Evolutionary conservation across 768 basidiomycete genomes (phyloP).

Genomic region (Mycena epipterygia): DNA sequence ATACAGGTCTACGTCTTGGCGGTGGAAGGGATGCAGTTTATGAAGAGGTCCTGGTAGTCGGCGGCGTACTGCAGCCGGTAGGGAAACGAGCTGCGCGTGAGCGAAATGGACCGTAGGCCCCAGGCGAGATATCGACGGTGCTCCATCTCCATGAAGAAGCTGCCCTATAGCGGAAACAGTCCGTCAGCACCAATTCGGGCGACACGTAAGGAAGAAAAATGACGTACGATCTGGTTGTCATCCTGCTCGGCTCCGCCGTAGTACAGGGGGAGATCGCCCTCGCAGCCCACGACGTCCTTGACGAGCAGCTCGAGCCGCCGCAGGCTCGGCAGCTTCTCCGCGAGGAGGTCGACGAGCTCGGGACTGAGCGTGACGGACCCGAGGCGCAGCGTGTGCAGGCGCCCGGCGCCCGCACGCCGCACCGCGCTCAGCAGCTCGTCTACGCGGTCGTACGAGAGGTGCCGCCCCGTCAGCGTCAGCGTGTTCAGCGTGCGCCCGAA

Average conservation of each 20-base stretch:
- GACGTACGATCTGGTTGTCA: slow-evolving; percentile 42
- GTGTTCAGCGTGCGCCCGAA: slow-evolving; percentile 52
- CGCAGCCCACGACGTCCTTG: slow-evolving; percentile 51
- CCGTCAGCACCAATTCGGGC: not conserved
- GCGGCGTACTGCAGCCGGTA: slow-evolving; percentile 46
- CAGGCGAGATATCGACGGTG: slow-evolving; percentile 47
- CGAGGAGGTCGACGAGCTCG: slow-evolving; percentile 57
- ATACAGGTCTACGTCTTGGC: not conserved
- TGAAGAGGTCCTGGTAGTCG: slow-evolving; percentile 50
- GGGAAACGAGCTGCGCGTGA: slow-evolving; percentile 50
- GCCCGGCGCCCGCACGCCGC: slow-evolving; percentile 36
- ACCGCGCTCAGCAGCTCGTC: slow-evolving; percentile 44
- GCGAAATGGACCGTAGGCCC: slow-evolving; percentile 48
- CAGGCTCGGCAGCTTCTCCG: slow-evolving; percentile 51
- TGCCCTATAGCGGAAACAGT: slow-evolving; percentile 31
- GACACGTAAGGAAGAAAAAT: not conserved
- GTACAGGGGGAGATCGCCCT: slow-evolving; percentile 35
- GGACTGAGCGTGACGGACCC: slow-evolving; percentile 58
- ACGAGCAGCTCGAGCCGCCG: slow-evolving; percentile 55
- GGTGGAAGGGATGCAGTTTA: slow-evolving; percentile 47
- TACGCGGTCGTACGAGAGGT: slow-evolving; percentile 53
- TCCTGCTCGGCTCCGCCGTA: slow-evolving; percentile 34
- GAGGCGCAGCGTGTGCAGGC: slow-evolving; percentile 51
- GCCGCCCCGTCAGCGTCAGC: slow-evolving; percentile 55
- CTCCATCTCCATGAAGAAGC: slow-evolving; percentile 54